Conservation (phyloP, 129 eudicot species). For the Pittosporum tobira region DNA sequence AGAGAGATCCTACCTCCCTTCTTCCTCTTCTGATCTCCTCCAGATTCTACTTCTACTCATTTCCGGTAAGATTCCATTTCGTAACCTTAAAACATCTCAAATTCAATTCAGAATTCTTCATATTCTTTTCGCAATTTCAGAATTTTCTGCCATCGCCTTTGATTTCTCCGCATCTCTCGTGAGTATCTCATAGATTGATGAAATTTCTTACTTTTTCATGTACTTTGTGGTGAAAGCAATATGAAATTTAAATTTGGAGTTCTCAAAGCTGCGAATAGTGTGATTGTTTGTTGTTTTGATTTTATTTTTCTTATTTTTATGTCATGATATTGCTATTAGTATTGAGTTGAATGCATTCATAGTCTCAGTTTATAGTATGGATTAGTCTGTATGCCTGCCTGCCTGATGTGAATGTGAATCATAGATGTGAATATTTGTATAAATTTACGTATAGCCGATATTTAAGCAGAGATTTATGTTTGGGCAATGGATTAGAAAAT, state of each 20-base stretch:
- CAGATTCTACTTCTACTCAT: background rate
- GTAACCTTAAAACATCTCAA: background rate
- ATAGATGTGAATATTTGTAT: too few relatives aligned
- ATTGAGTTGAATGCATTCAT: background rate
- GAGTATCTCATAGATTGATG: background rate
- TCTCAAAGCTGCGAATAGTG: background rate
- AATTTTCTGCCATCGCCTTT: background rate
- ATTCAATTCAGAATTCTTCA: background rate
- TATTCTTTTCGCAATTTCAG: background rate
- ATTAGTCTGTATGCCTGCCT: background rate
- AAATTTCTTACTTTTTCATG: background rate
- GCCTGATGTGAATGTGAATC: background rate
- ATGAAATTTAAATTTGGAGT: too few relatives aligned
- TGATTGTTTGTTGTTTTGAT: background rate
- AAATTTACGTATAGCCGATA: too few relatives aligned
- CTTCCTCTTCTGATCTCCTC: constrained; percentile 11
- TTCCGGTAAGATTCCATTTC: background rate
- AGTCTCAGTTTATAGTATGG: background rate
- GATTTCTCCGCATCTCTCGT: constrained; percentile 1
- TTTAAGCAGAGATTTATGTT: too few relatives aligned
- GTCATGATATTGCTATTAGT: background rate
- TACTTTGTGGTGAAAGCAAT: too few relatives aligned
- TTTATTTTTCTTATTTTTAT: too few relatives aligned
- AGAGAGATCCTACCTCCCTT: background rate
- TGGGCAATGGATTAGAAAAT: too few relatives aligned